Conservation (phyloP, 2,329 filamentous ascomycete species). For the Dactylellina sp. region DNA sequence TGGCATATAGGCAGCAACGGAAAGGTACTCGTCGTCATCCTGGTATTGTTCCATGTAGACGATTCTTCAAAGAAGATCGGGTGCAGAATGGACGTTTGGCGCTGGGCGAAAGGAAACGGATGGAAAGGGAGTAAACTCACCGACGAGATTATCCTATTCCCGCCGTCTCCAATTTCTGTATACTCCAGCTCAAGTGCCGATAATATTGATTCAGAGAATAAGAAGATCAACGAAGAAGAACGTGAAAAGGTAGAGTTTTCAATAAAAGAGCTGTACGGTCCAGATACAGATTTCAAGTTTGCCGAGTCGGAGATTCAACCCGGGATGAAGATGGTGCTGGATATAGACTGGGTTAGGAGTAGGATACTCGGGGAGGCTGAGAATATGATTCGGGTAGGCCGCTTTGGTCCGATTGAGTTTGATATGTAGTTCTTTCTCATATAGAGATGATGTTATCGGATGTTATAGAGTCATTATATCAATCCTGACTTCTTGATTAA, state of each 20-base stretch:
- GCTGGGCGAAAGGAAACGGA: neutral
- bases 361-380: neutral
- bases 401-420: too few species aligned
- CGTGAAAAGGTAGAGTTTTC: constrained; percentile 4
- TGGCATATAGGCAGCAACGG: constrained; percentile 7
- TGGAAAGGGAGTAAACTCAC: neutral
- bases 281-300: neutral
- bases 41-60: neutral
- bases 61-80: neutral
- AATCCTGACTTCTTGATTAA: too few species aligned
- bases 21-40: constrained; percentile 1
- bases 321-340: constrained; percentile 3
- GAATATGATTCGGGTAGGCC: neutral
- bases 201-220: neutral
- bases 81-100: constrained; percentile 25
- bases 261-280: constrained; percentile 11
- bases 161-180: neutral
- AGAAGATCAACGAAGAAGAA: neutral
- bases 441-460: too few species aligned
- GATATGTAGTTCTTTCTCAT: too few species aligned
- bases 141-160: constrained; percentile 22
- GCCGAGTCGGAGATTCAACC: neutral
- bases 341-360: neutral
- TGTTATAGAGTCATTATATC: too few species aligned
- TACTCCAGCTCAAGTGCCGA: neutral